Evolutionary conservation across 2,329 filamentous ascomycete genomes (phyloP), one percentile per base, ranked within the genome.

Genomic region (Colletotrichum scovillei): DNA sequence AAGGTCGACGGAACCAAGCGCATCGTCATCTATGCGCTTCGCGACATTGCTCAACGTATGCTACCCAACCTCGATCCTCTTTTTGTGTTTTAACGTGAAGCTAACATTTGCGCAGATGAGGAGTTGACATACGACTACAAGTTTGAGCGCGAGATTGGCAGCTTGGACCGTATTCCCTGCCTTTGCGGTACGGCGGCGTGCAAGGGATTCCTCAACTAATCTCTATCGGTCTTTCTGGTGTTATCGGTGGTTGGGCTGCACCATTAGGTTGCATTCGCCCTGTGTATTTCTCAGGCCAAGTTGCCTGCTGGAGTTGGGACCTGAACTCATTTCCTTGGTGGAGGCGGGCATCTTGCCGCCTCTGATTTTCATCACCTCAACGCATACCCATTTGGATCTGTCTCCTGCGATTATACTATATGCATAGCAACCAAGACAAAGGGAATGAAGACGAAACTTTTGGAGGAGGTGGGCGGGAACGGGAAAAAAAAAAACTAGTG

Each of bases 81-180:
- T 24, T 38, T 38, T 24, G 35, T 26, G 22, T 70, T 22, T 57
- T 65, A 38, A 59, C 28, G 28, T 19, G 63, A 68, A 69, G 74
- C 80, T 80, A 75, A 81, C 76, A 38, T 65, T 69, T 69, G 63
- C 66, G 74, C 80, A 99, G 97, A 98, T 82, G 97, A 99, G 85
- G 97, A 99, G 87, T 92, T 99, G 82, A 99, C 97, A 2, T 99
- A 99, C 86, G 97, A 99, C 87, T 99, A 99, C 90, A 99, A 99
- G 84, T 99, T 99, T 83, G 97, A 99, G 86, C 94, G 97, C 78
- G 97, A 99, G 84, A 94, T 97, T 80, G 95, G 95, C 79, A 97
- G 95, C 78, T 91, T 95, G 75, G 97, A 99, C 83, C 94, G 97
- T 76, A 98, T 99, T 78, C 97, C 97, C 63, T 99, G 97, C 87